Base-by-base conservation (phyloP, 768 basidiomycete species). In the Flagelloscypha sp. region DNA sequence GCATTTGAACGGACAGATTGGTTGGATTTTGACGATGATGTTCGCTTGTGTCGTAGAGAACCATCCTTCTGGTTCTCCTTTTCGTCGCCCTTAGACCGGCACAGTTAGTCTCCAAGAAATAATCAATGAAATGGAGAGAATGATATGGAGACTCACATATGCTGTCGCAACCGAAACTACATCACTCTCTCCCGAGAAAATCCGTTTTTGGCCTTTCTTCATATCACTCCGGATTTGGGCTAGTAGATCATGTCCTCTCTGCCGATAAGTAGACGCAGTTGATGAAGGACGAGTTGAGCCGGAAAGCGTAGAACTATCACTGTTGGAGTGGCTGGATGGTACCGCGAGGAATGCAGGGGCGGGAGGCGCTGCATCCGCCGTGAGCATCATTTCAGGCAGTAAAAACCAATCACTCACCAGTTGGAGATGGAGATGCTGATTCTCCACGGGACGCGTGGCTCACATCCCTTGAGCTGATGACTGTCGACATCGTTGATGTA, bases 221-320 rank as follows among this genome's bases (percentile, higher is more conserved):
- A 87, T 76, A 47, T 86, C 84, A 38, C 66, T 71, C 56, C 81
- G 82, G 44, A 92, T 88, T 45, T 87, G 84, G 17, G 81, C 82
- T 84, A 93, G 89, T 30, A 93, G 57, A 17, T 67, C 76, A 7
- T 76, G 83, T 9, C 85, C 89, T 46, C 86, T 78, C 46, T 76
- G 66, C 27, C 87, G 74, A 53, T 85, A 85, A 7, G 70, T 72
- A 15, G 76, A 63, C 6, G 84, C 79, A 0, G 81, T 78, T 39
- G 74, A 73, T 3, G 62, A 47, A 31, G 9, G 12, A 11, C 16
- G 30, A 7, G 33, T 16, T 22, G 33, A 7, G 4, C 24, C 35
- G 15, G 27, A n/a, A 31, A 12, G n/a, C n/a, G n/a, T n/a, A n/a
- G n/a, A n/a, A n/a, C n/a, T n/a, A n/a, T n/a, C n/a, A n/a, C n/a